phyloP scores from a whole-genome alignment of 352 stramenopile species.

The Pythium vanterpoolii region DNA sequence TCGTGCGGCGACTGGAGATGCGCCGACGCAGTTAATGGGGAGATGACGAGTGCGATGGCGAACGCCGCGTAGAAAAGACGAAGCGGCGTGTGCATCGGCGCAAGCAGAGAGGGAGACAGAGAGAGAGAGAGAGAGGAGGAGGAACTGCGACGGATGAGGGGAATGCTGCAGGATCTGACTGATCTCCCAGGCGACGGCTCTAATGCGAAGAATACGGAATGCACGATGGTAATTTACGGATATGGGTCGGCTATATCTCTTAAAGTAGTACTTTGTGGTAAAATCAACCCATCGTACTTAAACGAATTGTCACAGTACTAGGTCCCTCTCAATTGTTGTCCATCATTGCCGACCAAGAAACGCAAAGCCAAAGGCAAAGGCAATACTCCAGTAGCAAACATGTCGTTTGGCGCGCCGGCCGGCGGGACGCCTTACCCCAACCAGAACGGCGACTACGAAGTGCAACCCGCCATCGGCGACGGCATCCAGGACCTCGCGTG shows the following conservation, averaged over 20 bases:
- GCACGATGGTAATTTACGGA: not conserved
- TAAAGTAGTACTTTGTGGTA: not conserved
- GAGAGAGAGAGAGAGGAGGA: too few relatives aligned
- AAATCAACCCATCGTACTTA: constrained; percentile 13
- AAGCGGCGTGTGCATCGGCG: not conserved
- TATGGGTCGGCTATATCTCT: not conserved
- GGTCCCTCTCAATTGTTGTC: constrained; percentile 5
- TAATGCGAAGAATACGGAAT: not conserved
- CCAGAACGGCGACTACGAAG: constrained; percentile 77
- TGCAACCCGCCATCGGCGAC: constrained; percentile 59
- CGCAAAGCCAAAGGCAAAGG: too few relatives aligned
- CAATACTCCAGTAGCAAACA: too few relatives aligned
- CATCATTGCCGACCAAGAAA: not conserved
- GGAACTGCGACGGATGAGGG: too few relatives aligned
- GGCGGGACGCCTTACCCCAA: constrained; percentile 55
- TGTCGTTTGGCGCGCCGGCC: constrained; percentile 26
- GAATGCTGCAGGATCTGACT: too few relatives aligned
- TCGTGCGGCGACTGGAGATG: constrained; percentile 6
- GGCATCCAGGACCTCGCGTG: constrained; percentile 76
- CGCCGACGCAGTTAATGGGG: not conserved
- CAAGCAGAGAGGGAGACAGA: not conserved
- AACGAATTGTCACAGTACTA: not conserved
- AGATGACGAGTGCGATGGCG: not conserved
- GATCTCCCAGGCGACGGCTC: not conserved
- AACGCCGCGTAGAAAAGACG: not conserved